These are phyloP conservation scores for Kluyveromyces aestuarii DNA, from an alignment of 805 yeast species.

Conservation along the genomic window DNA sequence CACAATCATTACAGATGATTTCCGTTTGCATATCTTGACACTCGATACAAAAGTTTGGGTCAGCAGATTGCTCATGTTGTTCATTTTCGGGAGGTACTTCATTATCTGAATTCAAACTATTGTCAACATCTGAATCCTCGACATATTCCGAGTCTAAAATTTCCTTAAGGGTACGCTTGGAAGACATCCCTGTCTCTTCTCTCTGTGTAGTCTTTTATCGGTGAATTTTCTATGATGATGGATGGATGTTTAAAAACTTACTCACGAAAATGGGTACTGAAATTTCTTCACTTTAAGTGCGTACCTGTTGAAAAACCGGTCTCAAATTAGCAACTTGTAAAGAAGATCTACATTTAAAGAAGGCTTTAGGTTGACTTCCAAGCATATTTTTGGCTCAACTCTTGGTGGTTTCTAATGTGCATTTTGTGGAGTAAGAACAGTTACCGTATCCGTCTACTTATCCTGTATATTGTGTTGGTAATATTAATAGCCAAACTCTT, in stretches of 20 bases:
- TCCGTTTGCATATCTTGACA: constrained; percentile 69
- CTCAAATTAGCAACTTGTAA: not conserved
- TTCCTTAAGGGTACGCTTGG: constrained; percentile 28
- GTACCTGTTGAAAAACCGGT: not conserved
- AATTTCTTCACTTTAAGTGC: not conserved
- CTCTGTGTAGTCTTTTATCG: not conserved
- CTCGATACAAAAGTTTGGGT: constrained; percentile 49
- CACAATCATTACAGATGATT: constrained; percentile 51
- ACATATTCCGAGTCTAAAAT: constrained; percentile 32
- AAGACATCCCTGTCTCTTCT: constrained; percentile 1
- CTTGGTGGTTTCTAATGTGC: not conserved
- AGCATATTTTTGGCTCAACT: not conserved
- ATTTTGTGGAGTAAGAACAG: not conserved
- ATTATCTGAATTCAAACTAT: constrained; percentile 10
- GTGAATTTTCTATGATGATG: not conserved
- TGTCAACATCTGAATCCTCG: constrained; percentile 25
- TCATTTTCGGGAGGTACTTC: constrained; percentile 21
- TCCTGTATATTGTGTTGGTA: not conserved
- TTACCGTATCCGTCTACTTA: not conserved
- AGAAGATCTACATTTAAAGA: not conserved
- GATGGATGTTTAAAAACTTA: not conserved
- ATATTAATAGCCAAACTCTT: not conserved
- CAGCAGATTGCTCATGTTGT: constrained; percentile 13
- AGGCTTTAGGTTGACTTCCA: too few species aligned
- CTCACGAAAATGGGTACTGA: not conserved